Evolutionary conservation across 345 rosid genomes (phyloP), one percentile per base, ranked within the genome.

Genomic region (Populus deltoides): DNA sequence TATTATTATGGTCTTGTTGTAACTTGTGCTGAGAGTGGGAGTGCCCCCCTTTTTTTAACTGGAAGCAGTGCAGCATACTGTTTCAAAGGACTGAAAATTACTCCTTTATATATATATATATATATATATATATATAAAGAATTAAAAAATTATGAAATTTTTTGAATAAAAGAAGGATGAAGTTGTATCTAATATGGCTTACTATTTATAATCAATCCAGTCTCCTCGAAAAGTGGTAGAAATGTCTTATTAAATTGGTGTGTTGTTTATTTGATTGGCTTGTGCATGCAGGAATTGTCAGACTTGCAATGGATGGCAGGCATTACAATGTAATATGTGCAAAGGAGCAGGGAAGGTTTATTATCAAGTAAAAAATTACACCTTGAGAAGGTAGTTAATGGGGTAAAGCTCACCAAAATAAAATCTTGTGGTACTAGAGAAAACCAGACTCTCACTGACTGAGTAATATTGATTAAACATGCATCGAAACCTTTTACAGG

Each of bases 291-390:
- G 98, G 90, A 85, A 92, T 78, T 92, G 97, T 83, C 83, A 79
- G 33, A 89, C 94, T 66, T 94, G 98, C 84, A 91, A 81, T 73
- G 97, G 97, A 49, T 94, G 98, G 97, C 97, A 89, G 76, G 97
- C 97, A 43, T 84, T 93, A 83, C 86, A 92, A 47, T 94, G 98
- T 82, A 87, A 91, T 55, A 91, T 89, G 97, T 94, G 98, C 86
- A 87, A 86, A 90, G 97, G 98, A 82, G 89, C 92, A 18, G 98
- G 98, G 84, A 86, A 81, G 83, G 97, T 93, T 83, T 90, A 85
- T 18, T 94, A 88, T 82, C 97, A 93, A 87, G 95, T 94, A 71
- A 94, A 91, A 87, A 87, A 82, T 80, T 88, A 86, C 83, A 87
- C 85, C 67, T 81, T 93, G 87, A 89, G 87, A 89, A 90, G 97